Base-by-base conservation (phyloP, 352 stramenopile species). In the Pythium dissotocum region DNA sequence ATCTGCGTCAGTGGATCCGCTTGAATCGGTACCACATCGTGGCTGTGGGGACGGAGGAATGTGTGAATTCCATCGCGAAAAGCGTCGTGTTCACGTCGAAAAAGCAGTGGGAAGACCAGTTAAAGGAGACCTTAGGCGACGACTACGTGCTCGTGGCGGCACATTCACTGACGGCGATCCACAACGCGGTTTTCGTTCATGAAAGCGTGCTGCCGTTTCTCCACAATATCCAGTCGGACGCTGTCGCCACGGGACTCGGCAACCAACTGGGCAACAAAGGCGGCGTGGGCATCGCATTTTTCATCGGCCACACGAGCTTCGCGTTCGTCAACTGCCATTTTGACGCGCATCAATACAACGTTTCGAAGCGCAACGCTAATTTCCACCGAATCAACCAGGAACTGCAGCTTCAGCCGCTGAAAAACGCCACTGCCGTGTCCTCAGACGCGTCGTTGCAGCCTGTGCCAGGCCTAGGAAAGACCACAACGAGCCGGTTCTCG, bases 261-360 rank as follows among this genome's bases (percentile, higher is more conserved):
- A 98, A 98, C 64, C 87, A 98, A 10, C 80, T 99, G 21, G 93
- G 97, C 48, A 99, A 99, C 74, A 99, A 99, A 72, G 96, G 86
- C 58, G 94, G 91, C n/a, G 95, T 98, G 21, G 93, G 88, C 24
- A 87, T 98, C 12, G 93, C 93, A 24, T 83, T 98, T 60, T 79
- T 55, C 0, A 64, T 98, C 2, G 91, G 79, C 1, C 38, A 66
- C 30, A 97, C 91, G 5, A 88, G 77, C 58, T 95, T 98, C 54
- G 80, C 97, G 0, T 97, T 99, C 63, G 80, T 98, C 26, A 97
- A 95, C 59, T 89, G 80, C 64, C 97, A 99, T 67, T 90, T 99
- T 53, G 97, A 97, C 38, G 96, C 96, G 1, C 94, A 98, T 62
- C 93, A 98, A 46, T 73, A 81, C 49, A 89, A 94, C 24, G 81